Conservation (phyloP, 371 early-diverging fungal species). For the Syncephalastrum monosporum region DNA sequence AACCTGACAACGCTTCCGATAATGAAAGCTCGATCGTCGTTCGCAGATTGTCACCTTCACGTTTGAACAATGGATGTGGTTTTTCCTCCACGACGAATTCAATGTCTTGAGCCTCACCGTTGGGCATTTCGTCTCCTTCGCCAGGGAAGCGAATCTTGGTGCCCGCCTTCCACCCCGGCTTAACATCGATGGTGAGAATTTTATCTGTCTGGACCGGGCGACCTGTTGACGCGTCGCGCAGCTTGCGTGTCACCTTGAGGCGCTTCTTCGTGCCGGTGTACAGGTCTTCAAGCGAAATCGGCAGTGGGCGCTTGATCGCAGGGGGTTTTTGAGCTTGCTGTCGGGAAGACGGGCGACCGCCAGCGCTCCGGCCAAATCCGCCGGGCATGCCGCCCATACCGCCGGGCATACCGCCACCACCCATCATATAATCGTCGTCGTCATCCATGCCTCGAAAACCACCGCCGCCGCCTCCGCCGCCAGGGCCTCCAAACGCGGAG, state of each 20-base stretch:
- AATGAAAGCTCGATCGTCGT: slow-evolving; percentile 67
- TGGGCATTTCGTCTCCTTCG: slow-evolving; percentile 91
- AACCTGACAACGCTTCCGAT: slow-evolving; percentile 83
- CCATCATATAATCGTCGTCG: slow-evolving; percentile 14
- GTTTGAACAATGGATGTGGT: slow-evolving; percentile 83
- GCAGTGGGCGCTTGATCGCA: slow-evolving; percentile 68
- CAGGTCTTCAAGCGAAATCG: slow-evolving; percentile 90
- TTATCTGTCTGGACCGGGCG: slow-evolving; percentile 67
- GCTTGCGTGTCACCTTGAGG: slow-evolving; percentile 88
- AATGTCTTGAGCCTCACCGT: slow-evolving; percentile 83
- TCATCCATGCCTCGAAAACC: slow-evolving; percentile 36
- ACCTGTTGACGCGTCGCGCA: slow-evolving; percentile 52
- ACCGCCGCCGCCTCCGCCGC: slow-evolving; percentile 37
- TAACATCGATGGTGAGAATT: slow-evolving; percentile 84
- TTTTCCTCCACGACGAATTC: slow-evolving; percentile 96
- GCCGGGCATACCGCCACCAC: slow-evolving; percentile 41
- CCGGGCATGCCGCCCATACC: slow-evolving; percentile 25
- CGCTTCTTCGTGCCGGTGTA: slow-evolving; percentile 90
- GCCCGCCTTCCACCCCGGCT: slow-evolving; percentile 98
- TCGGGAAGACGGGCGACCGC: slow-evolving; percentile 14
- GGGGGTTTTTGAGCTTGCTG: slow-evolving; percentile 44
- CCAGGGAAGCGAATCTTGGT: slow-evolving; percentile 93
- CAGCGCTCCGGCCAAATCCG: slow-evolving; percentile 12
- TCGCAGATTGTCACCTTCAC: slow-evolving; percentile 89
- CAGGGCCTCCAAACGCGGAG: slow-evolving; percentile 57